phyloP scores from a whole-genome alignment of 495 filamentous ascomycete genomes.

The Hypomontagnella monticulosa region DNA sequence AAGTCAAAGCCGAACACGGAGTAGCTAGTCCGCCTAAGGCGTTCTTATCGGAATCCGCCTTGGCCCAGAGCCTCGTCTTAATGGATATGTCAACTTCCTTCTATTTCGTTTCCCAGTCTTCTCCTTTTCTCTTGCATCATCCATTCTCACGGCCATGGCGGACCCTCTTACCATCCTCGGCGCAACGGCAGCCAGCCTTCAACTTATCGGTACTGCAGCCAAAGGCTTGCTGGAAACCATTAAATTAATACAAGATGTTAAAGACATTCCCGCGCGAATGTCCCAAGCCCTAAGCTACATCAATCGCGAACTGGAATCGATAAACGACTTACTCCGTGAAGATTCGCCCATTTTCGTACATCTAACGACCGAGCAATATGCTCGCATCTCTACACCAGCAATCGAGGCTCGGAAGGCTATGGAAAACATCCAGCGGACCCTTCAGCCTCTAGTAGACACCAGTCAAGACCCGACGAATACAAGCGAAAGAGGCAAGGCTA shows the following conservation, averaged over 20 bases:
- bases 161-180: constrained; percentile 11
- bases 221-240: background rate
- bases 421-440: constrained; percentile 1
- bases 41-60: no score
- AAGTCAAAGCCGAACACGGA: no score
- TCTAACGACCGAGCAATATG: constrained; percentile 8
- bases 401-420: constrained; percentile 13
- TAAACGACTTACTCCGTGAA: constrained; percentile 4
- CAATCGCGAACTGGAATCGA: constrained; percentile 4
- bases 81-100: no score
- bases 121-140: no score
- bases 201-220: background rate
- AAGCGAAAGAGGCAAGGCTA: background rate
- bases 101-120: no score
- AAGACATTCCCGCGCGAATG: background rate
- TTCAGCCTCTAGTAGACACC: background rate
- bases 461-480: background rate
- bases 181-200: background rate
- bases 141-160: background rate
- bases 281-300: constrained; percentile 2
- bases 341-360: constrained; percentile 5
- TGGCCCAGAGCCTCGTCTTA: no score
- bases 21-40: no score
- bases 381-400: constrained; percentile 6
- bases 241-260: background rate